These are phyloP conservation scores for Stenocarpella maydis DNA, from an alignment of 2,329 filamentous ascomycete genomes.

Conservation along the genomic window DNA sequence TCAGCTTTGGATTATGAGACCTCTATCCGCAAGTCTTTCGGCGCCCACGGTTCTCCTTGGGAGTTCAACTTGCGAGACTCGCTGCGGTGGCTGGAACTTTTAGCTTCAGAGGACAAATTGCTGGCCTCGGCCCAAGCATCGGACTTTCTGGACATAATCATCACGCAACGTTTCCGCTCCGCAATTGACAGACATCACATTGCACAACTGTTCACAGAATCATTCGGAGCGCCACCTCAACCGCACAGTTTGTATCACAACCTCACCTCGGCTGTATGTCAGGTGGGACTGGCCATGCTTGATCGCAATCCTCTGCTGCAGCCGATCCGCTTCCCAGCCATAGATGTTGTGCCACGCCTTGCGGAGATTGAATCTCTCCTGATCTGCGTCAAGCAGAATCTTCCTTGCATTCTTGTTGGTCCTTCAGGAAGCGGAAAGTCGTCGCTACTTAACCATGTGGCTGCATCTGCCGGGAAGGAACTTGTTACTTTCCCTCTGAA, in stretches of 20 bases:
- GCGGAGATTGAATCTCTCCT: constrained; percentile 85
- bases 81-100: constrained; percentile 83
- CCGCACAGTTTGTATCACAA: constrained; percentile 76
- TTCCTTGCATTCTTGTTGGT: constrained; percentile 90
- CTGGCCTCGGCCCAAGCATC: constrained; percentile 66
- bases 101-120: constrained; percentile 67
- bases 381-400: constrained; percentile 83
- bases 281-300: constrained; percentile 81
- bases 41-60: constrained; percentile 80
- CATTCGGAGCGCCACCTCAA: constrained; percentile 64
- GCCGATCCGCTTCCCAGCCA: constrained; percentile 58
- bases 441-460: constrained; percentile 78
- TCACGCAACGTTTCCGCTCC: constrained; percentile 87
- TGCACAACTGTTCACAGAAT: constrained; percentile 68
- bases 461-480: constrained; percentile 78
- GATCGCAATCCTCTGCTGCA: constrained; percentile 65
- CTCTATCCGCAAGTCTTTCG: constrained; percentile 65
- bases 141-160: constrained; percentile 83
- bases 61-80: constrained; percentile 95
- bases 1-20: constrained; percentile 79
- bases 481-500: constrained; percentile 89
- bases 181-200: constrained; percentile 72
- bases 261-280: constrained; percentile 69
- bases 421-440: constrained; percentile 89
- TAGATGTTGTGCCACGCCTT: constrained; percentile 65